Base-by-base conservation (phyloP, 768 basidiomycete species). In the Boletus barrowsii region DNA sequence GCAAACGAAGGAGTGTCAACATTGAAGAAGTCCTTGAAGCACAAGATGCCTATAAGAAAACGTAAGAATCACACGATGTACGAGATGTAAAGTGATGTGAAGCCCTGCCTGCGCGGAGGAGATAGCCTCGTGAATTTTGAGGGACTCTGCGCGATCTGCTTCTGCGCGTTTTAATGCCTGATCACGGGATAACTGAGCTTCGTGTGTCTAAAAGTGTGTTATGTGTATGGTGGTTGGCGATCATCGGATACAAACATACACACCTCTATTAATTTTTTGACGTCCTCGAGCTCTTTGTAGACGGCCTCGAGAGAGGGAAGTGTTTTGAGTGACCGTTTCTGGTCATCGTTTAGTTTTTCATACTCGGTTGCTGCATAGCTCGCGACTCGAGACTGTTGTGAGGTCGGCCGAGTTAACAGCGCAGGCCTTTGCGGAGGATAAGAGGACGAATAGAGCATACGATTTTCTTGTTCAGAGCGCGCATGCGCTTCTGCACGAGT, bases 281-380 rank as follows among this genome's bases (percentile, higher is more conserved):
- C 81, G 53, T 94, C 93, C 24, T 82, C 84, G 14, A 96, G 73
- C 62, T 95, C 93, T 64, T 90, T 91, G 60, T 85, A 80, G 39
- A 85, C 76, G 10, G 85, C 88, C 64, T 95, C 92, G 20, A 95
- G 75, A 7, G 78, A 76, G 10, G 93, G 81, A 42, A 96, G 82
- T 17, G 81, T 84, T 59, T 83, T 87, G 49, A 94, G 62, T 3
- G 80, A 76, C 33, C 85, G 83, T 59, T 80, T 87, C 73, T 97
- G 93, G 71, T 96, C 94, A 40, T 93, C 90, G 58, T 96, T 91
- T 50, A 95, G 80, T 63, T 87, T 87, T 51, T 85, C 83, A 4
- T 79, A 69, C 26, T 84, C 83, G 18, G 80, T 86, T 4, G 82
- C 62, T 30, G 87, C 81, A 68, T 96, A 94, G 11, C 75, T 72